Evolutionary conservation across 2,329 filamentous ascomycete genomes (phyloP), one percentile per base, ranked within the genome.

Genomic region (Plectosphaerella cucumerina): DNA sequence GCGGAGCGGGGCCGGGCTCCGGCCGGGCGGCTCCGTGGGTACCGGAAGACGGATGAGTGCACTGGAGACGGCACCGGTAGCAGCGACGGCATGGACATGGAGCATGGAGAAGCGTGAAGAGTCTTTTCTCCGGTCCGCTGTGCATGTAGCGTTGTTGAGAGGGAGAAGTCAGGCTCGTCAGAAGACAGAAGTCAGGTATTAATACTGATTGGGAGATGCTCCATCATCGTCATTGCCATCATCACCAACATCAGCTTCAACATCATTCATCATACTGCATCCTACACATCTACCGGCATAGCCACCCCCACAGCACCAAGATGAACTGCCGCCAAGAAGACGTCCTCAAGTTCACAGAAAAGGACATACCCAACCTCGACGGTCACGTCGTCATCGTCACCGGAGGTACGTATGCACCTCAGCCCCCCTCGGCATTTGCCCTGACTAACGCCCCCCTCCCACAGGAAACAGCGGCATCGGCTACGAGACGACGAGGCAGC

Each of bases 361-460:
- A 50, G 17, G 58, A 62, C 21, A 54, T 62, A 5, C 56, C 59
- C 1, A 56, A 44, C 15, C 54, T 60, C 5, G 52, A 35, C 1
- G 58, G 58, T 4, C 59, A 60, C 21, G 47, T 62, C 5, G 54
- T 33, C 6, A 59, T 62, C 3, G 57, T 62, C 1, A 62, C 60
- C 1, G 59, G 59, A 15, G 59, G 59, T 60, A 20, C 14, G 43
- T 14, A 9, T 42, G n/a, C 37, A 31, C 12, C 10, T 42, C 20
- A 42, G 37, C 37, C 9, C n/a, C 10, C 20, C 37, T 17, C n/a
- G 37, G 9, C 20, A 9, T 42, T 9, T 42, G 4, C 20, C 37
- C n/a, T 17, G 20, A 17, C 20, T 17, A 17, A 17, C n/a, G 15
- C n/a, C 37, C 20, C 9, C 20, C 18, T 17, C 37, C n/a, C 37